A percentile compares a stretch with the other conserved stretches of the same genome.
Evolutionary conservation across 441 rosid genomes (phyloP).

Genomic region (Populus tomentosa): DNA sequence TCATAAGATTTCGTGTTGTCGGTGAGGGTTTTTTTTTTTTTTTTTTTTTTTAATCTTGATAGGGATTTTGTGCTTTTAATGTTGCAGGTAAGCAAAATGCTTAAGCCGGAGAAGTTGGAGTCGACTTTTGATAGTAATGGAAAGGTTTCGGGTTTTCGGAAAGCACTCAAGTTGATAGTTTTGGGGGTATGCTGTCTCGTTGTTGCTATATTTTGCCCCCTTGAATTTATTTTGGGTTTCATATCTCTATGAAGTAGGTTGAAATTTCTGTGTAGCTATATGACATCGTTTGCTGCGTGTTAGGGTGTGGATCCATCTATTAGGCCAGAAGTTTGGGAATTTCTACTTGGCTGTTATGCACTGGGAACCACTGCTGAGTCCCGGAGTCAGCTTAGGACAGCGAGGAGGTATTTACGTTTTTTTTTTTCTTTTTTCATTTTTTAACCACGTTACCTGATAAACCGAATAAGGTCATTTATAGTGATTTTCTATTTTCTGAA

Average conservation of each 20-base stretch:
- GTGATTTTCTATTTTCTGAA: no score
- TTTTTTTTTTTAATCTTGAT: no score
- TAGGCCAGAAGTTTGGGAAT: slow-evolving; percentile 98
- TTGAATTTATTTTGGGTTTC: neutral
- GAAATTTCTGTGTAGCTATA: slow-evolving; percentile 6
- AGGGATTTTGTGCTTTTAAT: slow-evolving; percentile 6
- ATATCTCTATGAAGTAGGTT: neutral
- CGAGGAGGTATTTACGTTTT: slow-evolving; percentile 55
- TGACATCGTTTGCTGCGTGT: slow-evolving; percentile 28
- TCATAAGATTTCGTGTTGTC: neutral
- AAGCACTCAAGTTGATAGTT: slow-evolving; percentile 70
- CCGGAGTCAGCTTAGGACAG: slow-evolving; percentile 66
- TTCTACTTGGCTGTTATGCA: slow-evolving; percentile 91
- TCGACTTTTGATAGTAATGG: slow-evolving; percentile 73
- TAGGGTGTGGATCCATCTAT: slow-evolving; percentile 95
- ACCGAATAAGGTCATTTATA: no score
- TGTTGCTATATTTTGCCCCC: neutral
- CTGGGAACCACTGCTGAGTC: slow-evolving; percentile 75
- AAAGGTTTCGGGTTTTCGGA: slow-evolving; percentile 74
- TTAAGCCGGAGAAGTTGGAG: slow-evolving; percentile 88
- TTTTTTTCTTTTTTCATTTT: neutral
- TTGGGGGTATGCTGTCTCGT: slow-evolving; percentile 65
- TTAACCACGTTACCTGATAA: no score
- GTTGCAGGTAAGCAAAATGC: slow-evolving; percentile 74
- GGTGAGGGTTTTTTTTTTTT: neutral